phyloP scores from a whole-genome alignment of 2,329 filamentous ascomycete genomes.

The Akanthomyces dipterigenus region DNA sequence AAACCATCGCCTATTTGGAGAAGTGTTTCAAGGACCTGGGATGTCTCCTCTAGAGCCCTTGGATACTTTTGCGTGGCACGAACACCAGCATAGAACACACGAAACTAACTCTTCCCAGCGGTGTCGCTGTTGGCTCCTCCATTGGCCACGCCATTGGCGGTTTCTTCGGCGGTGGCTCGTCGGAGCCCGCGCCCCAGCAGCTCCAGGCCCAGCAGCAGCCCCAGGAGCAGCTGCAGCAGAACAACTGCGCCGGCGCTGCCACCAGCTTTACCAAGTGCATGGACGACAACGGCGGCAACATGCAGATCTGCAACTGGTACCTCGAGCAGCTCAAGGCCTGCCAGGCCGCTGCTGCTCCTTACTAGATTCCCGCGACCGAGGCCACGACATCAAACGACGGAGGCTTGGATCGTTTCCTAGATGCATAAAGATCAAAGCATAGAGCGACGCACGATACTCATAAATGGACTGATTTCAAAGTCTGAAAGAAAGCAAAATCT shows the following conservation, averaged over 20 bases:
- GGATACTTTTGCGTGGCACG: too few species aligned
- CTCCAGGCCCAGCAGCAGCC: slow-evolving; percentile 43
- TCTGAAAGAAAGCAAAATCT: neutral
- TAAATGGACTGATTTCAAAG: neutral
- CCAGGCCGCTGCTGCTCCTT: slow-evolving; percentile 68
- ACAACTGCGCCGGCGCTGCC: slow-evolving; percentile 71
- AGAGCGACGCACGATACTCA: neutral
- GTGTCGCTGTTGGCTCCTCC: slow-evolving; percentile 92
- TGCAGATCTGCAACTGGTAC: slow-evolving; percentile 98
- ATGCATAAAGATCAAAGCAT: slow-evolving; percentile 3
- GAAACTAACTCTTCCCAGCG: slow-evolving; percentile 44
- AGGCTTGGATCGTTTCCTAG: neutral
- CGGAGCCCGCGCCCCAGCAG: slow-evolving; percentile 45
- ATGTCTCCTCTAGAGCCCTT: neutral
- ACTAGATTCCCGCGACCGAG: slow-evolving; percentile 40
- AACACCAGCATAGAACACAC: neutral
- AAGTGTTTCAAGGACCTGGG: neutral
- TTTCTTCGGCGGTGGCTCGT: slow-evolving; percentile 71
- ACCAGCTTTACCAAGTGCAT: slow-evolving; percentile 90
- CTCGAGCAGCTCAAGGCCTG: slow-evolving; percentile 93
- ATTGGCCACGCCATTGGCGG: slow-evolving; percentile 93
- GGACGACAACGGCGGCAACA: slow-evolving; percentile 88
- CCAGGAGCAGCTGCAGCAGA: slow-evolving; percentile 46
- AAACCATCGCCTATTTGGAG: neutral
- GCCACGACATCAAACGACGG: neutral